phyloP scores from a whole-genome alignment of 192 early-diverging fungal genomes.

The Backusella sp. region DNA sequence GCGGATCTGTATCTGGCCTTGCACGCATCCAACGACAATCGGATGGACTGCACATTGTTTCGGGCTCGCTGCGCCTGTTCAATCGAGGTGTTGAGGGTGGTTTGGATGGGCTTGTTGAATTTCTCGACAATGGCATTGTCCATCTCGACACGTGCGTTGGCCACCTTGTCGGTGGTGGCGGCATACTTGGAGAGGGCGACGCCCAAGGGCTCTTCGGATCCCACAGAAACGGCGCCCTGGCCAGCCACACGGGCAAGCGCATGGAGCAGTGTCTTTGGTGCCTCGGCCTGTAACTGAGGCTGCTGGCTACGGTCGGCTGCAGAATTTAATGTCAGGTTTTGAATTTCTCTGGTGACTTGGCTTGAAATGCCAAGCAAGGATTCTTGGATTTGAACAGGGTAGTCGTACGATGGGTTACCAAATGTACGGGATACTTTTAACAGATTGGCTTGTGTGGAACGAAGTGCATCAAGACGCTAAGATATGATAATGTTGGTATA shows the following conservation, averaged over 20 bases:
- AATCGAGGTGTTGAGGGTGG: constrained; percentile 70
- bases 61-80: constrained; percentile 84
- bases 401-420: constrained; percentile 73
- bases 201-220: constrained; percentile 80
- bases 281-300: constrained; percentile 37
- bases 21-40: constrained; percentile 85
- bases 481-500: no score
- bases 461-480: constrained; percentile 78
- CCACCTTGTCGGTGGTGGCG: constrained; percentile 82
- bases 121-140: constrained; percentile 68
- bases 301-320: constrained; percentile 48
- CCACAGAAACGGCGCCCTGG: constrained; percentile 60
- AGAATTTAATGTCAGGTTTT: constrained; percentile 36
- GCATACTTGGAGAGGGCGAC: constrained; percentile 86
- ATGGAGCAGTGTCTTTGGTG: constrained; percentile 67
- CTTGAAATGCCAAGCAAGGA: constrained; percentile 71
- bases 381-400: constrained; percentile 67
- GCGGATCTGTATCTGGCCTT: constrained; percentile 78
- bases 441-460: constrained; percentile 64
- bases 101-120: constrained; percentile 76
- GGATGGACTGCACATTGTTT: constrained; percentile 76
- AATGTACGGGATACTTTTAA: constrained; percentile 76
- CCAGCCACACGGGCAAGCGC: constrained; percentile 71
- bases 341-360: constrained; percentile 63
- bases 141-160: constrained; percentile 73